These are phyloP conservation scores for Tricholoma saponaceum DNA, from an alignment of 768 basidiomycete species.

Conservation along the genomic window DNA sequence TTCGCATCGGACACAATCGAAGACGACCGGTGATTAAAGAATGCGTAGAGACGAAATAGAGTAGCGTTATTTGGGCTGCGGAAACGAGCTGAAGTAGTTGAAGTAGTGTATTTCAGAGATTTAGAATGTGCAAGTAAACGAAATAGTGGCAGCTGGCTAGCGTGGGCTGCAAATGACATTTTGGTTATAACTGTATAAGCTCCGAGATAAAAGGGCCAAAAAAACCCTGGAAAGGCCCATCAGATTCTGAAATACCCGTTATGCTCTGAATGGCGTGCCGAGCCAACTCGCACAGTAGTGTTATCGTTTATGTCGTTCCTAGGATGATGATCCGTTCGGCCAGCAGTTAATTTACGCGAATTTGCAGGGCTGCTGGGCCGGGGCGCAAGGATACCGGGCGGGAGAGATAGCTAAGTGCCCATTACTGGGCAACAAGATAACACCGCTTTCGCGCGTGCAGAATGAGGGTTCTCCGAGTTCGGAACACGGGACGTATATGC, in stretches of 20 bases:
- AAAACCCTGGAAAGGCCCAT: constrained; percentile 1
- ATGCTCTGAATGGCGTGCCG: neutral
- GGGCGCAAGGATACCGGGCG: neutral
- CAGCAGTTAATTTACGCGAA: neutral
- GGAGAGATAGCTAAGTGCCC: neutral
- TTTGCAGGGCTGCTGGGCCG: neutral
- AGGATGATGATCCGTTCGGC: neutral
- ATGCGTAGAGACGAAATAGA: neutral
- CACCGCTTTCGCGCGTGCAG: neutral
- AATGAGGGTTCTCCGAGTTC: neutral
- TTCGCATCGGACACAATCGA: neutral
- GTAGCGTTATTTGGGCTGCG: neutral
- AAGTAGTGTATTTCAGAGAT: neutral
- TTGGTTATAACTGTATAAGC: no score
- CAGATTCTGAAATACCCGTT: neutral
- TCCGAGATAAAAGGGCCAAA: neutral
- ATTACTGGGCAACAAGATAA: neutral
- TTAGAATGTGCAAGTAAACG: neutral
- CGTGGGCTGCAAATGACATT: neutral
- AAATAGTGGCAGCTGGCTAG: neutral
- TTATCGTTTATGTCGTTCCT: neutral
- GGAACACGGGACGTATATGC: neutral
- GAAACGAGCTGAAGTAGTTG: neutral
- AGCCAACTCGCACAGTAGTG: neutral
- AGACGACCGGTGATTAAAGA: neutral